phyloP scores from a whole-genome alignment of 179 eudicot species.

The Sideroxylon spinosum region DNA sequence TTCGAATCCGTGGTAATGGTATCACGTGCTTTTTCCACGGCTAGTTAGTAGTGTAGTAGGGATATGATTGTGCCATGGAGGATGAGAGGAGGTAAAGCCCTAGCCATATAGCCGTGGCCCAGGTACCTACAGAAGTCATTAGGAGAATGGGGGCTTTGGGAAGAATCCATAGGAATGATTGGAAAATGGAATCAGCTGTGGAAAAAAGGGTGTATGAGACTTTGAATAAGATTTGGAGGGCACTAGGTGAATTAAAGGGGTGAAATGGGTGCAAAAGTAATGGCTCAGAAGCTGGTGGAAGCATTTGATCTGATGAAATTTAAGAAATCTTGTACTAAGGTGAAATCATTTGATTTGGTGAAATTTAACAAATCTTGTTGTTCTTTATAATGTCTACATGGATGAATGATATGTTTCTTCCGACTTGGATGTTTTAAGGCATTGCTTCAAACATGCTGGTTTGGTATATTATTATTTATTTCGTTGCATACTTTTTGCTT shows the following conservation, averaged over 20 bases:
- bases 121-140: too few species aligned
- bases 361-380: background rate
- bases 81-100: too few species aligned
- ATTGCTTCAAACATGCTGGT: background rate
- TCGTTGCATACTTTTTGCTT: background rate
- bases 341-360: background rate
- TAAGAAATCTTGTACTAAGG: background rate
- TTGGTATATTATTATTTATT: background rate
- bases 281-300: background rate
- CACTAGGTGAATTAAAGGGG: slow-evolving; percentile 2
- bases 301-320: background rate
- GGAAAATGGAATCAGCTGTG: background rate
- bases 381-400: background rate
- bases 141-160: too few species aligned
- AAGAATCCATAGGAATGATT: too few species aligned
- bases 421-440: background rate
- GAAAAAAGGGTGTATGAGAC: background rate
- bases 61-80: too few species aligned
- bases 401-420: background rate
- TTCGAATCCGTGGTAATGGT: too few species aligned
- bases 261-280: background rate
- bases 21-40: too few species aligned
- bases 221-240: background rate
- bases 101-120: too few species aligned
- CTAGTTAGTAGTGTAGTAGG: too few species aligned